Base-by-base conservation (phyloP, 2,329 filamentous ascomycete species). In the Hymenoscyphus albidus region DNA sequence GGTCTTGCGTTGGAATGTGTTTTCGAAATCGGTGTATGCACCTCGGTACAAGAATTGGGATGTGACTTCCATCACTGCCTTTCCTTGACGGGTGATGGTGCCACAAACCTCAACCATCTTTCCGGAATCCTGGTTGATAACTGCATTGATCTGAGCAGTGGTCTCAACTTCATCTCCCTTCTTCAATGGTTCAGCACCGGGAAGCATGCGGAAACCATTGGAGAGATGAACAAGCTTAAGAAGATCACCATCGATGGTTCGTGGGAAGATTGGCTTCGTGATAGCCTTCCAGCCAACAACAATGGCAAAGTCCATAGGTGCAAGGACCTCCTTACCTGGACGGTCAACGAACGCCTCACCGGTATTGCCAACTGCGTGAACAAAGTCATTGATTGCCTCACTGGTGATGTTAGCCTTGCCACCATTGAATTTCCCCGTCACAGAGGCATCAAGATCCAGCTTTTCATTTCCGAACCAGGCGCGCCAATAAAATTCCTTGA, bases 91-190 rank as follows among this genome's bases (percentile, higher is more conserved):
- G 62, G 85, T 89, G 73, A 99, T 97, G 5, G 95, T 99, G 68
- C 95, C 95, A 74, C 93, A 97, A n/a, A 99, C 94, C 79, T 99
- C 96, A 18, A 99, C 96, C 93, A 99, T 97, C 84, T 99, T 99
- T 58, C 95, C 95, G 66, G 95, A 93, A 14, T 97, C 93, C 78
- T 99, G 93, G 81, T 98, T 99, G 81, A 99, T 90, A 73, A 99
- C 93, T 16, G 95, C 93, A 73, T 99, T 98, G 80, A 99, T 91
- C 77, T 96, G 93, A 55, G 95, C 95, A 63, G 92, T 96, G 2
- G 95, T 98, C 68, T 92, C 88, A 22, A 99, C 86, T 68, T 93
- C 87, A 76, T 99, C 95, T 38, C 93, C 95, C 81, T 96, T 97
- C 85, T 97, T 96, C 67, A 99, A 81, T 16, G 95, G 94, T 76